phyloP scores from a whole-genome alignment of 139 green algal species.

The Chlorella ohadii region DNA sequence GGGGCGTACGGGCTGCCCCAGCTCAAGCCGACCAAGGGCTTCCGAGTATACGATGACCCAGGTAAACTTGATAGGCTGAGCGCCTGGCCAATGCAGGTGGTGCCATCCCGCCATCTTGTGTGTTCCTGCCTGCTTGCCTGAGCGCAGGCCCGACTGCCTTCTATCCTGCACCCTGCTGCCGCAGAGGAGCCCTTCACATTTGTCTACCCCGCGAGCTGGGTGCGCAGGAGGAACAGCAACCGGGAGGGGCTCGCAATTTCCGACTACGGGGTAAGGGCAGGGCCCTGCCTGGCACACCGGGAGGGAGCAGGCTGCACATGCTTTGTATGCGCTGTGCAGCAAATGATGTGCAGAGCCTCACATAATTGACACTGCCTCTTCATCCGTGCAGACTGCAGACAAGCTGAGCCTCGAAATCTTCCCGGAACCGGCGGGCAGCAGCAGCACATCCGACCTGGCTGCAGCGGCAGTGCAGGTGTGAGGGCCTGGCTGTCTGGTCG shows the following conservation, averaged over 20 bases:
- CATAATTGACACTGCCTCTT: too few relatives aligned
- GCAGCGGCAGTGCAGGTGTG: slow-evolving; percentile 34
- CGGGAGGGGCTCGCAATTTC: slow-evolving; percentile 58
- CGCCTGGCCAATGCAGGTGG: too few relatives aligned
- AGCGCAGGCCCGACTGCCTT: too few relatives aligned
- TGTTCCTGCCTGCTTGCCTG: too few relatives aligned
- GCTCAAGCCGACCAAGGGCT: slow-evolving; percentile 39
- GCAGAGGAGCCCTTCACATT: slow-evolving; percentile 40
- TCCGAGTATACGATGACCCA: slow-evolving; percentile 50
- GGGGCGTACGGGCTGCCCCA: slow-evolving; percentile 55
- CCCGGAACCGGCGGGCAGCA: neutral
- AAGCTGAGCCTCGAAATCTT: slow-evolving; percentile 69
- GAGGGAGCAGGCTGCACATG: too few relatives aligned
- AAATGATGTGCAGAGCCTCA: too few relatives aligned
- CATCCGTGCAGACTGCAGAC: slow-evolving; percentile 51
- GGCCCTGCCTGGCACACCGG: too few relatives aligned
- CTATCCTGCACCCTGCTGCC: too few relatives aligned
- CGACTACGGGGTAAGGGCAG: slow-evolving; percentile 50
- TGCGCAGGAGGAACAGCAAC: slow-evolving; percentile 57
- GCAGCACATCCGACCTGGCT: slow-evolving; percentile 10
- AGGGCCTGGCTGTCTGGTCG: too few relatives aligned
- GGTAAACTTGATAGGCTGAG: too few relatives aligned
- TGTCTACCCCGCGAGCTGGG: slow-evolving; percentile 65
- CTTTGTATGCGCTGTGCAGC: too few relatives aligned
- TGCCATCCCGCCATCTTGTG: too few relatives aligned